phyloP scores from a whole-genome alignment of 2,329 filamentous ascomycete species.

The Sarocladium strictum region DNA sequence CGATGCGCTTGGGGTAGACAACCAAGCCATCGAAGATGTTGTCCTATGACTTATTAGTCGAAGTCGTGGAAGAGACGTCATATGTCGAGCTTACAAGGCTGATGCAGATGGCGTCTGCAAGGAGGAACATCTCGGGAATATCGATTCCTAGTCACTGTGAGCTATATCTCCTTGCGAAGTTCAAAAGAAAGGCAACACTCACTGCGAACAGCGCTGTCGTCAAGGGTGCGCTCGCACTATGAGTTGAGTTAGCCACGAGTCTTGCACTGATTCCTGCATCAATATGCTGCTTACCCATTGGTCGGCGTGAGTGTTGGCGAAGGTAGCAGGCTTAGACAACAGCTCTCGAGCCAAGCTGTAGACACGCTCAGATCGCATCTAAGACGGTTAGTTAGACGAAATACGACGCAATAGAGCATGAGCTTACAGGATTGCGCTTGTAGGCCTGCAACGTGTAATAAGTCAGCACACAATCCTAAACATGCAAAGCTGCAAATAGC shows the following conservation, averaged over 20 bases:
- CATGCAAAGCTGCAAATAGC: too few species aligned
- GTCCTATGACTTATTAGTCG: conserved; percentile 29
- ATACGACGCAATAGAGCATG: conserved; percentile 18
- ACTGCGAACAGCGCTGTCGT: conserved; percentile 58
- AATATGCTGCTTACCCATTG: conserved; percentile 31
- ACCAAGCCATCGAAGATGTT: conserved; percentile 65
- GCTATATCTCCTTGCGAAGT: too few species aligned
- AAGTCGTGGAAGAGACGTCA: too few species aligned
- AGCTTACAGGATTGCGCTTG: conserved; percentile 33
- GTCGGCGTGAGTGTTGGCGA: conserved; percentile 22
- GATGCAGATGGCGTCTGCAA: conserved; percentile 62
- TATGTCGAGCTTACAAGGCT: conserved; percentile 29
- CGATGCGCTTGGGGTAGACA: conserved; percentile 73
- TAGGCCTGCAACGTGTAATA: conserved; percentile 26
- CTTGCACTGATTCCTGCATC: too few species aligned
- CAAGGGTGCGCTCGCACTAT: conserved; percentile 59
- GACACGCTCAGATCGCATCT: conserved; percentile 44
- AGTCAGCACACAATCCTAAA: background rate
- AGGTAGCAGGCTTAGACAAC: conserved; percentile 28
- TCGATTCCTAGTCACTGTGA: conserved; percentile 49
- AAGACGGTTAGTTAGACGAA: conserved; percentile 12
- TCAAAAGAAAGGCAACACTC: background rate
- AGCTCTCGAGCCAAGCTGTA: conserved; percentile 40
- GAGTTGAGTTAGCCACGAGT: too few species aligned
- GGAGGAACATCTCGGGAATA: conserved; percentile 61